Percentiles rank a stretch among this genome's conserved stretches.
Conservation (phyloP, 768 basidiomycete species). For the Zangia roseola region DNA sequence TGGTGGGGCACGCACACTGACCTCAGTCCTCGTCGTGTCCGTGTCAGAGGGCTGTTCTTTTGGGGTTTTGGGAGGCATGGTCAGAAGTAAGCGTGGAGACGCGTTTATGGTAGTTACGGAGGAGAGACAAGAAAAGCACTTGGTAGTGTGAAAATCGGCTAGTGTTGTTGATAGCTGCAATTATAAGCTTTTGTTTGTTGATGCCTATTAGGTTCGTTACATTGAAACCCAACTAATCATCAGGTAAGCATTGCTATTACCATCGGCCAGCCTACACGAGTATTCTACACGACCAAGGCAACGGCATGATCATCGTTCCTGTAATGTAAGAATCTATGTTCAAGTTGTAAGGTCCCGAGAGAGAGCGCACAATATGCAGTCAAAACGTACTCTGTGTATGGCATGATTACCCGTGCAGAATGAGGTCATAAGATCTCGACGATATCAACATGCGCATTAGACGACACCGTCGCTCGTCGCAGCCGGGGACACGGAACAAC, state of each 20-base stretch:
- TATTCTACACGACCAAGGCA: constrained; percentile 10
- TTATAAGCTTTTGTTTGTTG: constrained; percentile 42
- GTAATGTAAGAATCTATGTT: not conserved
- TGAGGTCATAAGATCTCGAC: not conserved
- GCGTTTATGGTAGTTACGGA: constrained; percentile 25
- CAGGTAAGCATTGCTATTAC: constrained; percentile 31
- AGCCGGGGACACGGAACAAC: not conserved
- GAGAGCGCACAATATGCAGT: not conserved
- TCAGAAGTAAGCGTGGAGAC: constrained; percentile 15
- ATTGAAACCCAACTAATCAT: constrained; percentile 40
- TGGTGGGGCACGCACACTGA: constrained; percentile 18
- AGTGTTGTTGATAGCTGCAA: constrained; percentile 38
- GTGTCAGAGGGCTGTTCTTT: constrained; percentile 27
- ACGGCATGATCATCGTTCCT: constrained; percentile 8
- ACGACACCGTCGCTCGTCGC: not conserved
- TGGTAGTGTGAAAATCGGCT: constrained; percentile 40
- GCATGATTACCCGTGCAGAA: not conserved
- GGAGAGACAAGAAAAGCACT: constrained; percentile 37
- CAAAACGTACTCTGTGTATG: constrained; percentile 2
- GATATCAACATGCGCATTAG: not conserved
- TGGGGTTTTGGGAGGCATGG: constrained; percentile 26
- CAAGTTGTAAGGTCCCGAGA: not conserved
- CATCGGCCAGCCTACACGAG: constrained; percentile 8
- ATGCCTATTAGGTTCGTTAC: constrained; percentile 35
- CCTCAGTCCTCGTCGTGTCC: constrained; percentile 31